Base-by-base conservation (phyloP, 495 filamentous ascomycete species). In the Evernia prunastri region DNA sequence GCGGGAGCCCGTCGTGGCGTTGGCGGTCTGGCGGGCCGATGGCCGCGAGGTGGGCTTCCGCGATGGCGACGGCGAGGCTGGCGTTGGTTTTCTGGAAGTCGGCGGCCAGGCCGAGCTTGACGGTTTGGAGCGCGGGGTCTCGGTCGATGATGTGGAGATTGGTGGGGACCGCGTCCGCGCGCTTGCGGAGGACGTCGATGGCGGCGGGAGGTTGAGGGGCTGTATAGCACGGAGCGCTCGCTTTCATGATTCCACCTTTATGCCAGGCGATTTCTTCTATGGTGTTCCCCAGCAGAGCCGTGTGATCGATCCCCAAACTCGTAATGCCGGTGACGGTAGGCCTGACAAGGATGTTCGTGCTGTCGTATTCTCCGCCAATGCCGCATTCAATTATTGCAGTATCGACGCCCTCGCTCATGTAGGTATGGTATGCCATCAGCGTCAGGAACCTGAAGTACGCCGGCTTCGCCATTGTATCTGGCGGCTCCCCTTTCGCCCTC, bases 191-290 rank as follows among this genome's bases (percentile, higher is more conserved):
- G 10, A 97, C 91, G 31, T 81, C 73, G 57, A 87, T 73, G 0
- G 92, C 94, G 17, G 71, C 75, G 2, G 81, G 73, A 0, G 79
- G 76, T 72, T 98, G 94, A 20, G 85, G 84, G 15, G 89, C 84
- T 1, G 87, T 90, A 61, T 96, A 94, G 4, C 84, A 88, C 12
- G 84, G 82, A 15, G 79, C 78, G 0, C 83, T 85, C 3, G 72
- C 31, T 72, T 97, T 98, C 78, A 96, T 87, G 59, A 97, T 93
- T 17, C 94, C 94, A 17, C 84, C 89, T 73, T 98, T 97, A 71
- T 98, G 93, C 94, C 95, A 97, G 6, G 95, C 93, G 65, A 98
- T 98, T 67, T 92, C 82, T 57, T 92, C 89, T 49, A 96, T 86
- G 0, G 94, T 95, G 40, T 82, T 73, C 18, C 94, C 94, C 39